phyloP scores from a whole-genome alignment of 2,329 filamentous ascomycete genomes.

The Sclerotinia trifoliorum region DNA sequence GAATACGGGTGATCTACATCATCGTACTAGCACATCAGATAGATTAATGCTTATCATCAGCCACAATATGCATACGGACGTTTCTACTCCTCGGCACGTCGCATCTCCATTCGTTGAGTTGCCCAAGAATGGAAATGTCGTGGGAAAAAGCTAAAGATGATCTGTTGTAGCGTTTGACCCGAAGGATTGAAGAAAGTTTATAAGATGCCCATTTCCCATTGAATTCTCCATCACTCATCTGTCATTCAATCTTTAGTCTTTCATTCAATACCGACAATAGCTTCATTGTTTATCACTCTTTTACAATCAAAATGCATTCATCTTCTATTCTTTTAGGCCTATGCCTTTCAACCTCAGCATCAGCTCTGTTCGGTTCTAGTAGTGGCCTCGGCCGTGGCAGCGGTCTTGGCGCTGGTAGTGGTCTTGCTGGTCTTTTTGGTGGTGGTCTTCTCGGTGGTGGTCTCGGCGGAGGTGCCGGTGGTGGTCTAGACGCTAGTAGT shows the following conservation, averaged over 20 bases:
- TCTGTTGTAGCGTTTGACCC: neutral
- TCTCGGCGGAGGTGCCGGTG: neutral
- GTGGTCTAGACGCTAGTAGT: neutral
- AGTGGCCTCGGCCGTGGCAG: too few species aligned
- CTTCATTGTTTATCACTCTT: neutral
- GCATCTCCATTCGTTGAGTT: neutral
- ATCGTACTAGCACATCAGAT: too few species aligned
- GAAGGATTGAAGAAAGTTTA: neutral
- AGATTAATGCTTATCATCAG: neutral
- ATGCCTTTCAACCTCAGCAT: neutral
- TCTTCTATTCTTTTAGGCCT: neutral
- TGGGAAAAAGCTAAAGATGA: neutral
- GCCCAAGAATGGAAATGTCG: neutral
- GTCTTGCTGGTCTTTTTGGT: too few species aligned
- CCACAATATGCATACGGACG: neutral
- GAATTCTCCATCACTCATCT: neutral
- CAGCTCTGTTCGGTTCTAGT: neutral
- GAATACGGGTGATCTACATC: neutral
- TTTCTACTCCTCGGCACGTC: neutral
- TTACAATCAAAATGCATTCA: slow-evolving; percentile 3
- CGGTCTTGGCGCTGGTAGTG: too few species aligned
- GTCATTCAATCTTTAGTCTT: neutral
- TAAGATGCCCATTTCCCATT: neutral
- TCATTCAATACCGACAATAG: neutral
- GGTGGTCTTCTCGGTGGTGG: too few species aligned